Evolutionary conservation across 495 filamentous ascomycete species (phyloP).

Genomic region (Aspergillus kassunensis): DNA sequence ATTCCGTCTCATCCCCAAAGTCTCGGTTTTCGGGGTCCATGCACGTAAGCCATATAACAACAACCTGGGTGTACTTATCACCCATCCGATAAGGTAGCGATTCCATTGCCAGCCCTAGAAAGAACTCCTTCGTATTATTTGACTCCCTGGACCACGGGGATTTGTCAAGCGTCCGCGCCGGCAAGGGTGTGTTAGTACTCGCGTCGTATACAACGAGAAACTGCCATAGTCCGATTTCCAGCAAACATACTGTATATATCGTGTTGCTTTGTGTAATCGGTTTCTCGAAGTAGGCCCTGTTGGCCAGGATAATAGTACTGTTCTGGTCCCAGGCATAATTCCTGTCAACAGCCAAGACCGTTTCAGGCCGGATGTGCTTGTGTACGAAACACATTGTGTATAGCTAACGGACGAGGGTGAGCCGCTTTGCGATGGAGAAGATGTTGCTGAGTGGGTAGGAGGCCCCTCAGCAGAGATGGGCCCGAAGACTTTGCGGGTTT

Average conservation of each 20-base stretch:
- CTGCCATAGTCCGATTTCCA: conserved; percentile 40
- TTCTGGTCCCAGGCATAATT: conserved; percentile 33
- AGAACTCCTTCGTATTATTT: no score
- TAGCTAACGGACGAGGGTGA: background rate
- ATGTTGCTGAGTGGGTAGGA: background rate
- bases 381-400: conserved; percentile 30
- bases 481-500: background rate
- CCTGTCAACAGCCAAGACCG: conserved; percentile 32
- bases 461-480: background rate
- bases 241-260: conserved; percentile 48
- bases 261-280: conserved; percentile 39
- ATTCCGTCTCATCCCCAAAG: conserved; percentile 2
- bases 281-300: conserved; percentile 29
- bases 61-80: background rate
- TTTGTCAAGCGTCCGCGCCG: no score
- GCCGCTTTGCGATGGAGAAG: background rate
- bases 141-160: no score
- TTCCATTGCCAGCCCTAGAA: no score
- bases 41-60: background rate
- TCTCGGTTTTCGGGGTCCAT: background rate
- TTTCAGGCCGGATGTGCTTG: conserved; percentile 45
- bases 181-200: no score
- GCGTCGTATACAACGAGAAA: conserved; percentile 26
- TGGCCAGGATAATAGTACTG: conserved; percentile 36
- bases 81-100: background rate